Base-by-base conservation (phyloP, 148 eudicot genomes). In the Amaranthus palmeri region DNA sequence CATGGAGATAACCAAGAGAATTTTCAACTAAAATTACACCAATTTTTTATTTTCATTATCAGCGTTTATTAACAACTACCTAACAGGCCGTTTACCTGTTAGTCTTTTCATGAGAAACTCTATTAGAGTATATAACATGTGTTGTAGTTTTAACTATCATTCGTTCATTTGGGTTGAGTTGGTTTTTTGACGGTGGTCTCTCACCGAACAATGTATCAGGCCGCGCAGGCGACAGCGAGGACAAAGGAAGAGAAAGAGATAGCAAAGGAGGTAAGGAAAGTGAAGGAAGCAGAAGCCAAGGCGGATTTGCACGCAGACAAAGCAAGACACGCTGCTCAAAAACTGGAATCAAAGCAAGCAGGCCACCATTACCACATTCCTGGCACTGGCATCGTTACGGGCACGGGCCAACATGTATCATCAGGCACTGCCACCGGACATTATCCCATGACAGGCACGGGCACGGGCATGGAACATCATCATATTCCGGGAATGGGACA, bases 241-340 rank as follows among this genome's bases (percentile, higher is more conserved):
- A 84, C 90, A 4, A 56, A 70, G 73, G 93, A 88, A 56, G 96
- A 79, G 80, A 82, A 70, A 67, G 83, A 42, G 8, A 86, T 86
- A 49, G 91, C 93, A 0, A 70, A 80, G 4, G 85, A 92, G 81
- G 52, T 44, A 8, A 77, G 80, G 79, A 90, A 92, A 71, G 88
- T 83, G 7, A 90, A 88, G 76, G 96, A 92, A 79, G 93, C 91
- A 0, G 87, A 89, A 52, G 96, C 97, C 3, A 88, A 87, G 76
- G 87, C 87, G 67, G 78, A 83, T 10, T 76, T 92, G 40, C 96
- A 90, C 47, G 68, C 70, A 10, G 82, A 78, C 2, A 90, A 90
- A 56, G 91, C 90, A 0, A 72, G 71, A 8, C 90, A 88, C 10
- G 88, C 87, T 0, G 91, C 84, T 0, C 83, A 90, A 77, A 88